Evolutionary conservation across 257 asterid genomes (phyloP), one percentile per base, ranked within the genome.

Genomic region (Misopates orontium): DNA sequence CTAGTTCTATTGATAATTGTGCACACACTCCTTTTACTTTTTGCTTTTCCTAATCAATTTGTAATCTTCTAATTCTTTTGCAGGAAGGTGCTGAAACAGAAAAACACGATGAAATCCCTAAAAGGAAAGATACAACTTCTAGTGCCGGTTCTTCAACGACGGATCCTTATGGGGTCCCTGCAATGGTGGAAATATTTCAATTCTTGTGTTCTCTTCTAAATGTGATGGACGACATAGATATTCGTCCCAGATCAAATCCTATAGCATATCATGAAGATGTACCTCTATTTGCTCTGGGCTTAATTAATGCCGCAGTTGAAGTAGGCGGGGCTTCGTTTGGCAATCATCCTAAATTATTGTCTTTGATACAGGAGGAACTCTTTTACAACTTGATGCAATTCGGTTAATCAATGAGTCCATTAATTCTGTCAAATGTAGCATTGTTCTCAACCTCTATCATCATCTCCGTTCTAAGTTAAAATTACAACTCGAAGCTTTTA

Each of bases 131-230:
- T 36, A 36, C 10, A 36, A 9, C 42, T 36, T 36, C 42, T 36
- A 36, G 8, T 36, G 42, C 8, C 11, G 42, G 8, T 36, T 36
- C 42, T 77, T 71, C 85, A 77, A 85, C 84, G 92, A 82, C 86
- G 8, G 96, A 90, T 71, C 99, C 97, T 17, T 90, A 90, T 75
- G 99, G 99, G 20, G 87, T 90, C 56, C 96, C 96, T 51, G 88
- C 96, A 83, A 86, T 93, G 97, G 95, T 93, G 47, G 97, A 93
- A 73, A 93, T 88, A 79, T 93, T 93, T 77, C 95, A 90, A 80
- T 90, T 87, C 75, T 83, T 93, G 53, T 93, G 99, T 75, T 87
- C 95, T 45, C 82, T 88, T 87, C 77, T 93, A 75, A 87, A 84
- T 74, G 92, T 83, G 66, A 95, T 80, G 28, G 97, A 90, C 78